Evolutionary conservation across 176 grass and related monocot genomes (phyloP), one percentile per base, ranked within the genome.

Genomic region (Hyparrhenia diplandra): DNA sequence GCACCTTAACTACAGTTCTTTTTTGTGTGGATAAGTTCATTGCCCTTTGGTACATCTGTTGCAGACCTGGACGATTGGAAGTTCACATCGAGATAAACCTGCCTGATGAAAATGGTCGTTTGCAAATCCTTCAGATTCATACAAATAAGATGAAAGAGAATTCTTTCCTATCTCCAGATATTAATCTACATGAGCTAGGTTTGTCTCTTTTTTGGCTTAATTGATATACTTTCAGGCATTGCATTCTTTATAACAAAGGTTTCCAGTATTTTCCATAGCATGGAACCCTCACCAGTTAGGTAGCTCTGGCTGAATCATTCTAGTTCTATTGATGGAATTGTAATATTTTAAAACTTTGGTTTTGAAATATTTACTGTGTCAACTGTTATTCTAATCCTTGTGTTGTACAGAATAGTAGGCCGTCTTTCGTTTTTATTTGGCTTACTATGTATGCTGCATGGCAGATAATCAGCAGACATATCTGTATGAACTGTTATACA

Each of bases 91-190:
- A 99, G 79, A 99, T 99, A 83, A 95, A 93, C 70, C 87, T 99
- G 43, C 96, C 96, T 82, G 96, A 99, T 70, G 96, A 99, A 85
- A 95, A 99, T 90, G 96, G 96, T 61, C 92, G 92, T 79, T 88
- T 99, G 49, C 92, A 99, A 89, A 93, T 99, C 88, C 90, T 99
- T 82, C 92, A 91, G 86, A 99, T 99, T 76, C 96, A 99, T 86
- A 99, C 96, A n/a, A 99, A 83, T 79, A 93, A 93, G 82, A 95
- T 95, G 92, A 98, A 93, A 93, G 96, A 98, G 77, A 98, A 73
- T 61, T 98, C 92, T 78, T 99, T 99, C 78, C 90, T 99, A 76
- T 94, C 96, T 71, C 86, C 92, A 35, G 90, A 99, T 91, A 85
- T 99, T 67, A 95, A 81, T 80, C 88, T 95, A 84, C 86, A 87